A percentile compares a stretch with the other conserved stretches of the same genome.
These are phyloP conservation scores for Aspergillus uvarum DNA, from an alignment of 2,329 filamentous ascomycete species.

Conservation along the genomic window DNA sequence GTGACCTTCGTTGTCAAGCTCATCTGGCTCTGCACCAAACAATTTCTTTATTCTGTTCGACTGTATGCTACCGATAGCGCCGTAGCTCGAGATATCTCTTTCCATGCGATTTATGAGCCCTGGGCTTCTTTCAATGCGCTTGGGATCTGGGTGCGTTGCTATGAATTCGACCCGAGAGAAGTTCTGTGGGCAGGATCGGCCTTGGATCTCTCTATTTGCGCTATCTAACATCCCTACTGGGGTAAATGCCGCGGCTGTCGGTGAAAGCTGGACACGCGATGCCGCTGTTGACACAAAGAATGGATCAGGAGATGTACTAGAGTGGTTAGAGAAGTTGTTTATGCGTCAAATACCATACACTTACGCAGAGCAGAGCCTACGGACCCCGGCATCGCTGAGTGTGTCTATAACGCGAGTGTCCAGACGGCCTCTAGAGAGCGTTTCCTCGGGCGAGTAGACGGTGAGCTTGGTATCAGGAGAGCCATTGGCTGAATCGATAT, in stretches of 20 bases:
- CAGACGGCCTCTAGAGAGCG: slow-evolving; percentile 41
- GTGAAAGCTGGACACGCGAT: slow-evolving; percentile 52
- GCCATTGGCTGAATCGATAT: slow-evolving; percentile 58
- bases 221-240: slow-evolving; percentile 43
- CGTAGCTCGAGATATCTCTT: slow-evolving; percentile 20
- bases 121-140: slow-evolving; percentile 14
- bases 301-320: slow-evolving; percentile 29
- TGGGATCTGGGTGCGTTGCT: slow-evolving; percentile 21
- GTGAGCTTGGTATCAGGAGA: slow-evolving; percentile 67
- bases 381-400: slow-evolving; percentile 17
- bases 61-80: slow-evolving; percentile 25
- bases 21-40: slow-evolving; percentile 16
- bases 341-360: slow-evolving; percentile 2
- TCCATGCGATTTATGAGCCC: slow-evolving; percentile 13
- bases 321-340: neutral
- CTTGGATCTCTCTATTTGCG: slow-evolving; percentile 9
- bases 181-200: slow-evolving; percentile 14
- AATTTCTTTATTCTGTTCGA: slow-evolving; percentile 10
- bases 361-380: slow-evolving; percentile 25
- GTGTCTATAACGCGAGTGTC: slow-evolving; percentile 18
- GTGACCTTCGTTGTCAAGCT: slow-evolving; percentile 28
- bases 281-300: slow-evolving; percentile 27
- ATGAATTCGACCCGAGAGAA: slow-evolving; percentile 21
- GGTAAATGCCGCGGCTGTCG: slow-evolving; percentile 62
- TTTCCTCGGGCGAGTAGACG: slow-evolving; percentile 62